Conservation (phyloP, 352 stramenopile genomes). For the Phytophthora sp. region DNA sequence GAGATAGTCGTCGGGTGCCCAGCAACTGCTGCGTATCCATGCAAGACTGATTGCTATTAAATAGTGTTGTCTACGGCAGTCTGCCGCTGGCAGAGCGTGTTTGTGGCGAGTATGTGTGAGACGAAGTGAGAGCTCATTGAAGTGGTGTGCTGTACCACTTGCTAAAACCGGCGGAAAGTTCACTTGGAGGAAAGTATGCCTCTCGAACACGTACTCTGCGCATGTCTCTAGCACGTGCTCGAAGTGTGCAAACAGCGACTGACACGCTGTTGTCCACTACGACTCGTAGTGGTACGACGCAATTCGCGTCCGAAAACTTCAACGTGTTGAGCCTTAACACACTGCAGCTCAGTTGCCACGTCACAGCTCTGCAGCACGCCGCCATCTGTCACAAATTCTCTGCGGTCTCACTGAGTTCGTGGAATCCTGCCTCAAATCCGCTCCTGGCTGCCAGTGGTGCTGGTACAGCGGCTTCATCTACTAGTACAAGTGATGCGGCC, state of each 20-base stretch:
- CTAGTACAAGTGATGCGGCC: constrained; percentile 6
- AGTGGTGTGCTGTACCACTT: background rate
- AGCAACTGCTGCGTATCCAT: too few relatives aligned
- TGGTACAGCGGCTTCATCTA: constrained; percentile 10
- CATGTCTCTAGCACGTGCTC: constrained; percentile 9
- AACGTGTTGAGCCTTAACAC: constrained; percentile 28
- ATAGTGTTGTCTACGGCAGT: too few relatives aligned
- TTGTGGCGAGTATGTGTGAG: too few relatives aligned
- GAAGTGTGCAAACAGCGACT: constrained; percentile 24
- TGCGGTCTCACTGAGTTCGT: too few relatives aligned
- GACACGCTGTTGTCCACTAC: too few relatives aligned
- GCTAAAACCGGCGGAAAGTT: constrained; percentile 6
- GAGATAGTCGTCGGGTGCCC: too few relatives aligned
- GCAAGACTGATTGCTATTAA: too few relatives aligned
- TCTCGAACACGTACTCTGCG: constrained; percentile 5
- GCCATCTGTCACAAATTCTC: too few relatives aligned
- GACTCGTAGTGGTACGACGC: constrained; percentile 20
- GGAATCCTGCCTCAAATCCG: constrained; percentile 20
- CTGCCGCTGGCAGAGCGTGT: too few relatives aligned
- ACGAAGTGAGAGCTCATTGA: too few relatives aligned
- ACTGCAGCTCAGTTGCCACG: constrained; percentile 23
- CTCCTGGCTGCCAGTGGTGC: background rate
- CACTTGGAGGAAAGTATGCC: constrained; percentile 15
- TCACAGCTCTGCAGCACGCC: constrained; percentile 22
- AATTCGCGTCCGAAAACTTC: constrained; percentile 24